Percentiles rank a stretch among this genome's conserved stretches.
These are phyloP conservation scores for Talaromyces pinophilus DNA, from an alignment of 2,329 filamentous ascomycete species.

Conservation along the genomic window DNA sequence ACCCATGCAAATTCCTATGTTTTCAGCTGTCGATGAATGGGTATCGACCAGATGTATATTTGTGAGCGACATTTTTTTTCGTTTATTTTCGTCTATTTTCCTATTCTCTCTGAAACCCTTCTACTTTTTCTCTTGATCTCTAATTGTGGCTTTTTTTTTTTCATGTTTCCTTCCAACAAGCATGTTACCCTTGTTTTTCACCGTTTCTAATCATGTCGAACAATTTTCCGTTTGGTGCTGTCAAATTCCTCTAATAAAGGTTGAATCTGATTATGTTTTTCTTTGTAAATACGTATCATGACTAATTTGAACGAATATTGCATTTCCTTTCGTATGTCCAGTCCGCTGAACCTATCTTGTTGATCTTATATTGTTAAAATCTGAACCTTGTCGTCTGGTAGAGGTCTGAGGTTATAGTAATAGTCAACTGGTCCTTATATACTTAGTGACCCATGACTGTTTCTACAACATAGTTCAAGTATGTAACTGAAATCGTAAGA, in stretches of 20 bases:
- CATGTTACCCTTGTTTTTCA: slow-evolving; percentile 1
- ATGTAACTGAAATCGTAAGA: neutral
- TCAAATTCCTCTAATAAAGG: neutral
- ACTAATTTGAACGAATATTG: slow-evolving; percentile 6
- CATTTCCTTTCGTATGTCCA: slow-evolving; percentile 1
- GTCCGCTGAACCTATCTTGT: neutral
- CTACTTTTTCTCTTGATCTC: neutral
- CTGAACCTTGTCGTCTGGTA: too few relatives aligned
- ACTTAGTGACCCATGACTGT: too few relatives aligned
- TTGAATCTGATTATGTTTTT: slow-evolving; percentile 2
- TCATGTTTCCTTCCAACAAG: neutral
- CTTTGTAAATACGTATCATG: slow-evolving; percentile 13
- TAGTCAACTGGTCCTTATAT: too few relatives aligned
- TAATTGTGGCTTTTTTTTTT: neutral
- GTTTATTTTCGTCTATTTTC: neutral
- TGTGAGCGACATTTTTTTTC: slow-evolving; percentile 7
- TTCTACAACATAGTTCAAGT: neutral
- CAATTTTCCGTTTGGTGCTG: neutral
- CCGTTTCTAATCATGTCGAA: neutral
- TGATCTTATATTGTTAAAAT: neutral
- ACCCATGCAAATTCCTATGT: neutral
- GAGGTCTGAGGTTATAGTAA: too few relatives aligned
- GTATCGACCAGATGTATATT: slow-evolving; percentile 4
- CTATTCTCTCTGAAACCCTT: neutral
- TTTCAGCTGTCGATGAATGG: neutral